A percentile compares a stretch with the other conserved stretches of the same genome.
Evolutionary conservation across 2,329 filamentous ascomycete species (phyloP).

Genomic region (Xylaria polymorpha): DNA sequence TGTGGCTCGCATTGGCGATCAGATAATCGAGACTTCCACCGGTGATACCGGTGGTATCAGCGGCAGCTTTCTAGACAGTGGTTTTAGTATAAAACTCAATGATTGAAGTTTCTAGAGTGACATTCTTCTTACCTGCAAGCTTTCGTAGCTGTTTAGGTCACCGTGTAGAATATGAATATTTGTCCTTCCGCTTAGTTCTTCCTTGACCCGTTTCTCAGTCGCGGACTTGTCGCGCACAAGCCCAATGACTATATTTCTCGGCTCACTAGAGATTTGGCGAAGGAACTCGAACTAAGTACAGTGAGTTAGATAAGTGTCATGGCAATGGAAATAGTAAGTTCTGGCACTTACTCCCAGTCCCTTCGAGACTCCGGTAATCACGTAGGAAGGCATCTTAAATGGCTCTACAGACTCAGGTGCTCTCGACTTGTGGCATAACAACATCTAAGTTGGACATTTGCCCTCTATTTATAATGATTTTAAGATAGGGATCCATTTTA

Average conservation of each 20-base stretch:
- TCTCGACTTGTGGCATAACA: background rate
- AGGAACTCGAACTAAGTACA: conserved; percentile 21
- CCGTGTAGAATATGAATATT: conserved; percentile 17
- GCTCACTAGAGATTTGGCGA: conserved; percentile 14
- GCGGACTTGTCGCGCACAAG: conserved; percentile 5
- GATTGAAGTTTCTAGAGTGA: too few species aligned
- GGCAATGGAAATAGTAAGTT: background rate
- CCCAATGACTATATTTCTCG: conserved; percentile 22
- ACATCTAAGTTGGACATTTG: background rate
- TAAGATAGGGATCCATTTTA: background rate
- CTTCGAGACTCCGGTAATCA: conserved; percentile 8
- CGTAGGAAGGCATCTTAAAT: conserved; percentile 12
- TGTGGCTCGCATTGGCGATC: conserved; percentile 19
- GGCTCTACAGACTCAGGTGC: background rate
- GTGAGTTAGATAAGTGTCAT: background rate
- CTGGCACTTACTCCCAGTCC: conserved; percentile 4
- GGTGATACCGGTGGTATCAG: background rate
- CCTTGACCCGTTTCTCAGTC: conserved; percentile 10
- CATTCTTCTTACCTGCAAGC: background rate
- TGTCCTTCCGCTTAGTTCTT: background rate
- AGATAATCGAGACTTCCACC: conserved; percentile 23
- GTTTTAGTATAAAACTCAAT: background rate
- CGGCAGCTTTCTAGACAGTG: background rate
- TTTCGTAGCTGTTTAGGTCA: conserved; percentile 10
- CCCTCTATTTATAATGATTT: background rate